phyloP scores from a whole-genome alignment of 1,139 yeast genomes.

The Yamadazyma taylorii region DNA sequence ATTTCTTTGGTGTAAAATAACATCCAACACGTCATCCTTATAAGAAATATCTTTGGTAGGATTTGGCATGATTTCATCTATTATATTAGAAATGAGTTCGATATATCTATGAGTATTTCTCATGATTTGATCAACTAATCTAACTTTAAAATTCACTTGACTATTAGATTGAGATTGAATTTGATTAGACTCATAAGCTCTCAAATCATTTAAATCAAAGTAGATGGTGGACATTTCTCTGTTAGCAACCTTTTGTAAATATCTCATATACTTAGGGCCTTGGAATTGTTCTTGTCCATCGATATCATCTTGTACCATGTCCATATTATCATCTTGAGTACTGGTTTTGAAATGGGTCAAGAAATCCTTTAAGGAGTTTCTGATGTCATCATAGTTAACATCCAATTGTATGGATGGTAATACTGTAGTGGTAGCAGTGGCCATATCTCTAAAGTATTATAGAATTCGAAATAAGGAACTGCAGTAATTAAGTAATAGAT shows the following conservation, averaged over 20 bases:
- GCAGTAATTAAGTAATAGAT: not conserved
- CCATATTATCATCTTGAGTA: conserved; percentile 8
- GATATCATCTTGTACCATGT: not conserved
- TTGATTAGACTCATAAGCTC: conserved; percentile 57
- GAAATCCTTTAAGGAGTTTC: conserved; percentile 55
- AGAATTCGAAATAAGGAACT: not conserved
- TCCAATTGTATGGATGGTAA: conserved; percentile 59
- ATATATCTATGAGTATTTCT: conserved; percentile 77
- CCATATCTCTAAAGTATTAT: not conserved
- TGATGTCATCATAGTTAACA: conserved; percentile 61
- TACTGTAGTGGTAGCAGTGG: conserved; percentile 34
- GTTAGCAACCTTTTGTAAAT: conserved; percentile 82
- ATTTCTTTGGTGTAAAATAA: conserved; percentile 85
- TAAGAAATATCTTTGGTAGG: conserved; percentile 77
- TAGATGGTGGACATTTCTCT: conserved; percentile 68
- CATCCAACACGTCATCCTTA: conserved; percentile 90
- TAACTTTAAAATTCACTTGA: conserved; percentile 25
- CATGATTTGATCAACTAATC: conserved; percentile 57
- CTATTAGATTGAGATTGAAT: conserved; percentile 11
- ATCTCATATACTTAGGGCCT: conserved; percentile 74
- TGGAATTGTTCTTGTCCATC: conserved; percentile 11
- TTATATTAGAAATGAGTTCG: conserved; percentile 69
- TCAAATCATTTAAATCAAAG: conserved; percentile 84
- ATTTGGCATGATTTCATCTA: conserved; percentile 81
- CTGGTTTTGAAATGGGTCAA: conserved; percentile 57